Evolutionary conservation across 1,284 basidiomycete genomes (phyloP), one percentile per base, ranked within the genome.

Genomic region (Malassezia caprae): DNA sequence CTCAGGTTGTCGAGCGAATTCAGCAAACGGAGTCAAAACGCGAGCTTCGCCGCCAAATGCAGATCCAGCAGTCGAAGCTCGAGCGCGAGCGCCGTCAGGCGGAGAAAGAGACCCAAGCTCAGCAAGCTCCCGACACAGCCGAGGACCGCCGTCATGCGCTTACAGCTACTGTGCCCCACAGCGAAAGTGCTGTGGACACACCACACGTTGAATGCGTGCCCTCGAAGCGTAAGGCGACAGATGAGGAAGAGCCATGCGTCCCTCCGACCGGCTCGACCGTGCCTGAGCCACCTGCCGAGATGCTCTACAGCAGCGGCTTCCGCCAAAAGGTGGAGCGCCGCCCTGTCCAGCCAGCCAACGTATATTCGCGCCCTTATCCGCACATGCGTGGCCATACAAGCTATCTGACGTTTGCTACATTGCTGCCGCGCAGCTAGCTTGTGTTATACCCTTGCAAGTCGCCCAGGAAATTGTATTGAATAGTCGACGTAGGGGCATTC

Each of bases 311-410:
- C 30, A 27, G 31, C 8, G 55, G 55, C 24, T 57, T 57, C 39
- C 55, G 55, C 27, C 55, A 57, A 34, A 47, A 49, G 11, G 26
- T 42, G 30, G 44, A 53, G 43, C 35, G 35, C 6, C 49, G 50
- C 2, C 21, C 32, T 12, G n/a, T 50, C 10, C 24, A 47, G 27
- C 34, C 5, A 17, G 27, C 46, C 31, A 63, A 53, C 24, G 30
- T 46, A 13, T 59, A 50, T 30, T 51, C 47, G 35, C 46, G 42
- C 1, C 35, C 59, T 19, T 58, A 50, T 27, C 49, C 48, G n/a
- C 57, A 66, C 61, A 73, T 72, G 71, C 59, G 66, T 27, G 70
- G 70, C 11, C 71, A 73, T 37, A 73, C 71, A 15, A 68, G 65
- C 40, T 73, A 73, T 43, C 54, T 73, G 24, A 73, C 71, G 2